Base-by-base conservation (phyloP, 495 filamentous ascomycete species). In the Xylaria longipes region DNA sequence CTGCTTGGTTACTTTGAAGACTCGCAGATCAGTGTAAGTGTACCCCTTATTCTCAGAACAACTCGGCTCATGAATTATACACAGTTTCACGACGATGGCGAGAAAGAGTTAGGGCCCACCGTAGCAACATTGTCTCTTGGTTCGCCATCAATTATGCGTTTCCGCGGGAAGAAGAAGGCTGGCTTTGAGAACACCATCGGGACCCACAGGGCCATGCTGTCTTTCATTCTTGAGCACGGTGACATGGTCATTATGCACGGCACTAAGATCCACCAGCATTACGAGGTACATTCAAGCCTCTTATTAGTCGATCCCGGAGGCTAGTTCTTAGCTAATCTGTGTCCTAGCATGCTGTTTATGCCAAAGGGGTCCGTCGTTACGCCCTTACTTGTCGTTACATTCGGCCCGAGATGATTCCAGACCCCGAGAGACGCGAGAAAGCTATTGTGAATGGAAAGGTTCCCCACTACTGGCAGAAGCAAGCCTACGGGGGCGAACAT, bases 191-290 rank as follows among this genome's bases (percentile, higher is more conserved):
- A 70, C n/a, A 77, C 77, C 72, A 67, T 73, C 57, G 56, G 29
- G 70, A 77, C 66, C 75, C 70, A 77, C 78, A 64, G n/a, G 31
- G 75, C 72, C 56, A 74, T 83, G 50, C 73, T 85, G 5, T 77
- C 78, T 43, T 73, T 84, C 9, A 46, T 73, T 1, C 84, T 97
- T 39, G 78, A 86, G 39, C 94, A 97, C 77, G 94, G 94, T 0
- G 94, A 97, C 75, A 84, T 95, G 57, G 85, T 97, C 33, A 85
- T 97, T 3, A 97, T 97, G 94, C 88, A 93, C 75, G 94, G 94
- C 0, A 82, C 82, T 0, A 76, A 82, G 1, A 88, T 97, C 37
- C 94, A 97, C 75, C 87, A 87, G 72, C 84, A 87, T 39, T 95
- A 90, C 71, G 92, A 94, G 79, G 92, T 91, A 76, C 63, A 85